Base-by-base conservation (phyloP, 2,329 filamentous ascomycete genomes). In the Colletotrichum sp. region DNA sequence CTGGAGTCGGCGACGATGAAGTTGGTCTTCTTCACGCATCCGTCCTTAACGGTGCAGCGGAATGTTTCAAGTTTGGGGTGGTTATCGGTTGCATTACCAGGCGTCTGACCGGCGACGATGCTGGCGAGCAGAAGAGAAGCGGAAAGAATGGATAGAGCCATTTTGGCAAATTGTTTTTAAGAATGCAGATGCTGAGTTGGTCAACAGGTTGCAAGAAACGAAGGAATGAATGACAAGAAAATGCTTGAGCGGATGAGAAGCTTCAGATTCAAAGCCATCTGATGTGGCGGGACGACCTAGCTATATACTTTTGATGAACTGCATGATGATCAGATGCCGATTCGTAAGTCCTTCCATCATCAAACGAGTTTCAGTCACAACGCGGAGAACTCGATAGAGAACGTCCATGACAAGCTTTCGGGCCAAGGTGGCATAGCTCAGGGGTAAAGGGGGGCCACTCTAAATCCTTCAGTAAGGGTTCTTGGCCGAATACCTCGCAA, bases 1-100 rank as follows among this genome's bases (percentile, higher is more conserved):
- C 84, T 81, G 36, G 86, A 84, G 80, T 91, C 89, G 8, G 90
- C 81, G 15, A 91, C 89, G 52, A 91, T 77, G n/a, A 86, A 88
- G 58, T 86, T 89, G 73, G 85, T 84, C 74, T 87, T 84, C 28
- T 82, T 76, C 52, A 83, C 84, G 83, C 89, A 91, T 28, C 89
- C 89, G 58, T 81, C 83, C 7, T 79, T 80, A 30, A 84, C 87
- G 56, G 88, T 89, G 82, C 89, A 91, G 76, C 86, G 85, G 81
- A 84, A 89, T 10, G 89, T 90, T 10, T 84, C 86, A 62, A 91
- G 81, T 77, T 85, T 85, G 34, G 89, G 89, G 74, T 90, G 88
- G 28, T 84, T 83, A 77, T 89, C 88, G 7, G 66, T 18, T 81
- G 68, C 15, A 71, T 80, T 65, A 76, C 74, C 66, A 70, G 66